phyloP scores from a whole-genome alignment of 305 asterid species.

The Solanum hybrid region DNA sequence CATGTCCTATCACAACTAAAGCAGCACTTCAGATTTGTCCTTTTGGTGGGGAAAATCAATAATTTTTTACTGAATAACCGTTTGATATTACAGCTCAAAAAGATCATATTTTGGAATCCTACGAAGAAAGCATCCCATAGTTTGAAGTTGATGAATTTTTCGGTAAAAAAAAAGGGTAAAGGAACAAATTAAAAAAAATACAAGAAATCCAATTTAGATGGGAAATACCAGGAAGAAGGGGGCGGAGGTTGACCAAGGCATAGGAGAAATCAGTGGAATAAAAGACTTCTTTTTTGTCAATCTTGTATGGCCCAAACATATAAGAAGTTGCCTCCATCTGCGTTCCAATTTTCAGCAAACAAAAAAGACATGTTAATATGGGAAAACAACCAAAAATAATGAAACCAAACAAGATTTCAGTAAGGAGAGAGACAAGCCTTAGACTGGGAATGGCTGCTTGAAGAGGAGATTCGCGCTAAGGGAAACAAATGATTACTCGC shows the following conservation, averaged over 20 bases:
- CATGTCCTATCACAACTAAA: background rate
- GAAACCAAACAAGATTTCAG: background rate
- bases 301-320: conserved; percentile 63
- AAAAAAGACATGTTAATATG: background rate
- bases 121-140: background rate
- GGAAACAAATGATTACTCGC: background rate
- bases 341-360: background rate
- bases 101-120: background rate
- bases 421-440: conserved; percentile 15
- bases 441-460: conserved; percentile 8
- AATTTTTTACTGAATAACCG: background rate
- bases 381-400: background rate
- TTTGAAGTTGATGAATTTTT: background rate
- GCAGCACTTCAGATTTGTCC: background rate
- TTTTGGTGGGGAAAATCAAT: background rate
- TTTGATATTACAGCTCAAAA: background rate
- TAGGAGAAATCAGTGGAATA: conserved; percentile 58
- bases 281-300: conserved; percentile 56
- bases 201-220: background rate
- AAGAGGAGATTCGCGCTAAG: conserved; percentile 13
- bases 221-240: conserved; percentile 58
- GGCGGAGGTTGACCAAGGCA: conserved; percentile 76
- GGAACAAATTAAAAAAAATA: background rate
- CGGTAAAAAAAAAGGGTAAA: background rate
- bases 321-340: conserved; percentile 59